phyloP scores from a whole-genome alignment of 139 green algal species.

The Haematococcus lacustris region DNA sequence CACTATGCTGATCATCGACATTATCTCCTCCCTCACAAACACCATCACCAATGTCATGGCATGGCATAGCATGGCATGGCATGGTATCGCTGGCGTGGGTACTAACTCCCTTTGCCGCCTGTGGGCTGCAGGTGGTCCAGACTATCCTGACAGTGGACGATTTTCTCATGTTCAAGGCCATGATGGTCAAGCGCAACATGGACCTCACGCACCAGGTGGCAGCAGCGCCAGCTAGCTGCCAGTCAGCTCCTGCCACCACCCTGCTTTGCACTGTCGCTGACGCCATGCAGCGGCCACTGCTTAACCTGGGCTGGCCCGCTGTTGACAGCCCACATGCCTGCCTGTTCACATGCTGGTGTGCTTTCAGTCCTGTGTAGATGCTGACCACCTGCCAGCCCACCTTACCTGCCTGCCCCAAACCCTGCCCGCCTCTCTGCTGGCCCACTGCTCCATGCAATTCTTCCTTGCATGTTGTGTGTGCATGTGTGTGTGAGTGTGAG shows the following conservation, averaged over 20 bases:
- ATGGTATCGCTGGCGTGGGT: too few species aligned
- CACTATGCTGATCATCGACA: too few species aligned
- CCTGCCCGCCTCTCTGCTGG: not conserved
- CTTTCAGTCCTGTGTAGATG: not conserved
- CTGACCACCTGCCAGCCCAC: not conserved
- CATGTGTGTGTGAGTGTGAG: not conserved
- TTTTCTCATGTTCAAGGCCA: constrained; percentile 63
- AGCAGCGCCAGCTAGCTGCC: not conserved
- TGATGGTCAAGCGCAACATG: constrained; percentile 62
- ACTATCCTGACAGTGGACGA: constrained; percentile 62
- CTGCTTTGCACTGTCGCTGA: too few species aligned
- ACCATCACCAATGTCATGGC: too few species aligned
- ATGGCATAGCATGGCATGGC: too few species aligned
- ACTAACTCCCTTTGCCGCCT: too few species aligned
- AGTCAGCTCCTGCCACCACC: too few species aligned
- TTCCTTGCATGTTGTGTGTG: not conserved
- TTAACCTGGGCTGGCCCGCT: too few species aligned
- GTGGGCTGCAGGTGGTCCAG: constrained; percentile 44
- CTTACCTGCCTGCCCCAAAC: not conserved
- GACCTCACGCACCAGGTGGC: constrained; percentile 61
- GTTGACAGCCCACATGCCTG: too few species aligned
- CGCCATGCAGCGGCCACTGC: too few species aligned
- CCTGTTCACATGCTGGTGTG: not conserved
- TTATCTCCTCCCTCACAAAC: too few species aligned
- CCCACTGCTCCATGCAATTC: not conserved